Conservation (phyloP, 768 basidiomycete genomes). For the Termitomyces sp. region DNA sequence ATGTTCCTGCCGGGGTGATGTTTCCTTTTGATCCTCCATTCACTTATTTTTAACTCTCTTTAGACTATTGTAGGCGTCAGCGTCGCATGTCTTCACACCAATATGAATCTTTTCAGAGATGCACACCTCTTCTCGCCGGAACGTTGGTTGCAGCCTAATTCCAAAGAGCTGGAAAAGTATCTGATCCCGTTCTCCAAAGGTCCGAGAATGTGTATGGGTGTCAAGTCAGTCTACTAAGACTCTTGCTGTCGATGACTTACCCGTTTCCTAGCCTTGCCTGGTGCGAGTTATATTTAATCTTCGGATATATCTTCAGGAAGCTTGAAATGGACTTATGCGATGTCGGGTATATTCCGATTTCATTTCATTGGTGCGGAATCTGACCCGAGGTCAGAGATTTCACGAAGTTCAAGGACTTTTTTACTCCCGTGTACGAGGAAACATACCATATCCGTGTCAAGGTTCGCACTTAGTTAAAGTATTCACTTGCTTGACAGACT, state of each 20-base stretch:
- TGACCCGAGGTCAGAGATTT: conserved; percentile 22
- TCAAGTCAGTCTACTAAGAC: conserved; percentile 27
- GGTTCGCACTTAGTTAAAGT: background rate
- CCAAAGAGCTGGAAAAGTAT: conserved; percentile 27
- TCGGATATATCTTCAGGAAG: conserved; percentile 36
- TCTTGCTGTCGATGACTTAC: background rate
- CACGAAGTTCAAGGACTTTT: conserved; percentile 27
- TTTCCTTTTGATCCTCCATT: background rate
- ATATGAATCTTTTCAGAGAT: conserved; percentile 29
- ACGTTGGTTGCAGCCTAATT: conserved; percentile 33
- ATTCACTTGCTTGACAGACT: background rate
- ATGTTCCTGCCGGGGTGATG: conserved; percentile 33
- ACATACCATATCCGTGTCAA: conserved; percentile 19
- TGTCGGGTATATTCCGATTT: conserved; percentile 19
- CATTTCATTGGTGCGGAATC: background rate
- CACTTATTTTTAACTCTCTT: background rate
- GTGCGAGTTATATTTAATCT: conserved; percentile 35
- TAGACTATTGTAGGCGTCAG: conserved; percentile 39
- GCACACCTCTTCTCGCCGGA: conserved; percentile 35
- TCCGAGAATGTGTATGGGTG: conserved; percentile 38
- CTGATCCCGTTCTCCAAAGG: conserved; percentile 41
- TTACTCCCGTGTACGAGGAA: conserved; percentile 28
- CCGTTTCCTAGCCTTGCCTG: conserved; percentile 30
- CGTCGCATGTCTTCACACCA: conserved; percentile 31
- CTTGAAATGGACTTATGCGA: conserved; percentile 30